These are phyloP conservation scores for Kluyveromyces siamensis DNA, from an alignment of 805 yeast species.

Conservation along the genomic window DNA sequence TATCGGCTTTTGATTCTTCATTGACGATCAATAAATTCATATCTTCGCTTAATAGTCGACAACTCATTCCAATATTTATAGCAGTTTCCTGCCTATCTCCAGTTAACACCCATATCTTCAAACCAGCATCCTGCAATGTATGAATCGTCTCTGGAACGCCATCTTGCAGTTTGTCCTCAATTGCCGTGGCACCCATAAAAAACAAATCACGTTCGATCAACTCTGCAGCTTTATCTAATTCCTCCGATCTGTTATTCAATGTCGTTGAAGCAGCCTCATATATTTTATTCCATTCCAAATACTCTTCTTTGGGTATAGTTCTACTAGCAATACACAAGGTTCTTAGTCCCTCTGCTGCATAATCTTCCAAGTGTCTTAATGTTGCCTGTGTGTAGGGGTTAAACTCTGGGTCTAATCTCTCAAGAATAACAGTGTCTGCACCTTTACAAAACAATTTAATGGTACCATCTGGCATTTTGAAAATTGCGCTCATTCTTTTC, in stretches of 20 bases:
- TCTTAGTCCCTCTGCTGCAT: constrained; percentile 92
- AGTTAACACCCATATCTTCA: constrained; percentile 94
- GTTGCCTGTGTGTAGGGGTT: constrained; percentile 83
- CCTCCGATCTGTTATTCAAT: constrained; percentile 60
- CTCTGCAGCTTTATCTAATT: constrained; percentile 84
- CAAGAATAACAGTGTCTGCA: constrained; percentile 93
- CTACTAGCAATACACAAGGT: constrained; percentile 89
- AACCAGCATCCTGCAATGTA: constrained; percentile 91
- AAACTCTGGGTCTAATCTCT: constrained; percentile 56
- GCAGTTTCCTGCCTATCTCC: constrained; percentile 99
- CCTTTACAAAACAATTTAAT: constrained; percentile 90
- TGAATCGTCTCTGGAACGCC: constrained; percentile 98
- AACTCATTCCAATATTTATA: constrained; percentile 96
- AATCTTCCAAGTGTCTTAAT: constrained; percentile 81
- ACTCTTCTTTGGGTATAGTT: constrained; percentile 72
- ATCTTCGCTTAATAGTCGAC: constrained; percentile 87
- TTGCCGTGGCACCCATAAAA: constrained; percentile 93
- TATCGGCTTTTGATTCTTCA: constrained; percentile 75
- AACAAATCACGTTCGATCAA: constrained; percentile 71
- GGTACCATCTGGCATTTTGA: constrained; percentile 88
- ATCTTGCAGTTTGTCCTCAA: constrained; percentile 94
- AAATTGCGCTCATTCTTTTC: constrained; percentile 94
- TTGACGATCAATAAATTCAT: constrained; percentile 88
- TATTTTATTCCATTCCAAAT: constrained; percentile 52
- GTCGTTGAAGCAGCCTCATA: constrained; percentile 80